Base-by-base conservation (phyloP, 768 basidiomycete genomes). In the Psilocybe azurescens region DNA sequence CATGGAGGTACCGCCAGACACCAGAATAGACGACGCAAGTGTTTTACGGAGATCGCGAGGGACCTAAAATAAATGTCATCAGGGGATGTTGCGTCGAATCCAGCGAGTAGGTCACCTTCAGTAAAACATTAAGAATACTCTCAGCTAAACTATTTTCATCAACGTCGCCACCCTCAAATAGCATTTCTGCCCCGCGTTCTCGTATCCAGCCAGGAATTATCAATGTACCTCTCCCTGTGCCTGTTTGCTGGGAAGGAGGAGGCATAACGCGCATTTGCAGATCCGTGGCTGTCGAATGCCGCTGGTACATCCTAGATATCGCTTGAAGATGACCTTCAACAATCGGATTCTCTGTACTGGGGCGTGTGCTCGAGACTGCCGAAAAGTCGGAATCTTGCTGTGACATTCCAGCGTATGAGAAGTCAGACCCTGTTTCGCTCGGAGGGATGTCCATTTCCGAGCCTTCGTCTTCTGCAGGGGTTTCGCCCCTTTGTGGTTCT, bases 151-250 rank as follows among this genome's bases (percentile, higher is more conserved):
- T 94, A 63, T 83, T 84, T 74, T 95, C 92, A 67, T 97, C 95
- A 9, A 94, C 88, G 67, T 95, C 94, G 5, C 93, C 93, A 1
- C 89, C 89, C 70, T 94, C 93, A 64, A 97, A 98, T 9, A 98
- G 77, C 5, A 97, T 83, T 73, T 99, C 97, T 1, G 95, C 88
- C 1, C 91, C 91, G 13, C 96, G 83, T 72, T 99, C 97, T 47
- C 97, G 78, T 44, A 99, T 83, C 97, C 97, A 99, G 2, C 97
- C 97, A 1, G 97, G 97, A 48, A 99, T 86, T 49, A 93, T 80
- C 50, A 97, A 74, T 0, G 89, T 94, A 0, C 92, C 94, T 7
- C 83, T 78, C 2, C 92, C 93, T 1, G 90, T 89, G 0, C 90
- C 89, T 11, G 80, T 77, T 66, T 87, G 89, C 68, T 91, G 89